These are phyloP conservation scores for Ophiostoma tasmaniense DNA, from an alignment of 2,329 filamentous ascomycete genomes.

Conservation along the genomic window DNA sequence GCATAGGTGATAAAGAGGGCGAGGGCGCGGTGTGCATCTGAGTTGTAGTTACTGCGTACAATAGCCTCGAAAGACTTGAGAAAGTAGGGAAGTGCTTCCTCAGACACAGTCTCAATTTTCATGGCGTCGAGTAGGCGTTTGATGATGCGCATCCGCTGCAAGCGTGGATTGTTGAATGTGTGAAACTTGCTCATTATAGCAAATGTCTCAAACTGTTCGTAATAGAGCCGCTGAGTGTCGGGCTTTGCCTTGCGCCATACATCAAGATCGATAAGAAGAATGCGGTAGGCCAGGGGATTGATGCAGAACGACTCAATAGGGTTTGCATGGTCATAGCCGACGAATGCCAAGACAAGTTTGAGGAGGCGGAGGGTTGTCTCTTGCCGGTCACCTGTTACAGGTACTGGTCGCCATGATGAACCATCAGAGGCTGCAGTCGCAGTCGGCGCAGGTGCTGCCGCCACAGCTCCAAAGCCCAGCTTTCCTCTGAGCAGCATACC, in stretches of 20 bases:
- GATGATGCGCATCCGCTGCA: conserved; percentile 90
- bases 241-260: conserved; percentile 77
- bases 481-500: conserved; percentile 78
- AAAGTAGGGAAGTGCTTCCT: conserved; percentile 66
- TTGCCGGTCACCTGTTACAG: conserved; percentile 43
- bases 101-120: conserved; percentile 71
- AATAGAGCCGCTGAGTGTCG: conserved; percentile 79
- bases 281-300: conserved; percentile 88
- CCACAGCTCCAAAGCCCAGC: conserved; percentile 44
- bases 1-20: conserved; percentile 91
- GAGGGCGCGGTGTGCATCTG: conserved; percentile 76
- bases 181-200: conserved; percentile 84
- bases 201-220: conserved; percentile 84
- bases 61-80: conserved; percentile 71
- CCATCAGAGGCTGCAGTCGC: neutral
- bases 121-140: conserved; percentile 84
- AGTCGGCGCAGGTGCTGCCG: neutral
- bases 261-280: conserved; percentile 85
- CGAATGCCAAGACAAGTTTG: conserved; percentile 70
- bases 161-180: conserved; percentile 79
- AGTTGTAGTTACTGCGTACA: conserved; percentile 70
- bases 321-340: conserved; percentile 74
- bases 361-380: conserved; percentile 56
- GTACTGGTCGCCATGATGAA: conserved; percentile 28
- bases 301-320: conserved; percentile 87